Conservation (phyloP, 352 stramenopile species). For the Globisporangium heterothallicum region DNA sequence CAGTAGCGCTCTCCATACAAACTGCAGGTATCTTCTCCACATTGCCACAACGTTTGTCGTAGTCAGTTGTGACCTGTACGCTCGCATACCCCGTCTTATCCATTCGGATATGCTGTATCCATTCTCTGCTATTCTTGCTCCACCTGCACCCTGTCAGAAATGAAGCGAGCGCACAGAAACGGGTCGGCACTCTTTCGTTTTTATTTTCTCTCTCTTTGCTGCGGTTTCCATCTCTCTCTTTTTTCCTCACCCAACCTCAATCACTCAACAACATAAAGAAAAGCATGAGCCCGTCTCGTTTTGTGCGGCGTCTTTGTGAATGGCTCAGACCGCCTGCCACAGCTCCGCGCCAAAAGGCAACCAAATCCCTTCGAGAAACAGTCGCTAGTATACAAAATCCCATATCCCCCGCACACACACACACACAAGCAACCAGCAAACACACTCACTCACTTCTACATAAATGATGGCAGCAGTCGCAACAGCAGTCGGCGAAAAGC, state of each 20-base stretch:
- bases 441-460: too few species aligned
- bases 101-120: neutral
- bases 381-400: slow-evolving; percentile 4
- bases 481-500: slow-evolving; percentile 23
- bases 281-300: slow-evolving; percentile 1
- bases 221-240: neutral
- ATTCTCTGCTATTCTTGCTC: neutral
- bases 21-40: neutral
- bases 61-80: neutral
- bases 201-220: neutral
- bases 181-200: too few species aligned
- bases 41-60: neutral
- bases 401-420: slow-evolving; percentile 1
- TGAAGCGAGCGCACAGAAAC: too few species aligned
- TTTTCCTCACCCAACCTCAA: slow-evolving; percentile 3
- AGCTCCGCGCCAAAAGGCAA: neutral
- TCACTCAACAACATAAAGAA: neutral
- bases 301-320: slow-evolving; percentile 8
- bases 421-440: neutral
- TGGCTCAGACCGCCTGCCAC: too few species aligned
- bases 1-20: too few species aligned
- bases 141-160: too few species aligned
- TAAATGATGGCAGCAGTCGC: too few species aligned
- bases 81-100: neutral
- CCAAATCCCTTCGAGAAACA: neutral